Evolutionary conservation across 108 stramenopile genomes (phyloP), one percentile per base, ranked within the genome.

Genomic region (Nitzschia sp.): DNA sequence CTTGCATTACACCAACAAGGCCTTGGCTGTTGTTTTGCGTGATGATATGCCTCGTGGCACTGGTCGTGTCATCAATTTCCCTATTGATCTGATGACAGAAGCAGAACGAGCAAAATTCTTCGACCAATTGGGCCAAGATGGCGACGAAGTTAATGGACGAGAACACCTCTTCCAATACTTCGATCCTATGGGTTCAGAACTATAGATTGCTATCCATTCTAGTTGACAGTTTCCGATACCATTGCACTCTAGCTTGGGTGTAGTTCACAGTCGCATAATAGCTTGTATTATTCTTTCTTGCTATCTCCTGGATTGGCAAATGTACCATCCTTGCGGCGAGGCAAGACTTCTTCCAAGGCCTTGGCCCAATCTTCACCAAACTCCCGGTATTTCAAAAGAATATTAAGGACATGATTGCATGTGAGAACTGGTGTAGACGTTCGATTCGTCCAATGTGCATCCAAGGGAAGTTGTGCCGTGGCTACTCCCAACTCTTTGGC

Each of bases 331-430:
- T 92, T 92, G 64, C 91, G 68, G 17, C 79, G 60, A 0, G 91
- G 91, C 8, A 92, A 60, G 21, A 89, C 88, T n/a, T 62, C 74
- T 65, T 84, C 29, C 26, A 92, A 64, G 0, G 88, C 85, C 37
- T 67, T 63, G 20, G 73, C 75, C 91, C 91, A 92, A 78, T 88
- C 82, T 1, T 72, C 72, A 7, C 53, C 56, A 63, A 78, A 58
- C 57, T 89, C 74, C 51, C 80, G 64, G 67, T 68, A 92, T 59
- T 83, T 80, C 22, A 88, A 57, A 51, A 92, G 73, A 22, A 92
- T 88, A 37, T 89, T 86, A 68, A 89, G 89, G 8, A 92, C 91
- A 59, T 92, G 91, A 68, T 92, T 92, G 52, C 76, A 78, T 40
- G 91, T 87, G 59, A 92, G 58, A 15, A 89, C 80, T 41, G 44